These are phyloP conservation scores for Eutrema salsugineum DNA, from an alignment of 441 rosid genomes.

Conservation along the genomic window DNA sequence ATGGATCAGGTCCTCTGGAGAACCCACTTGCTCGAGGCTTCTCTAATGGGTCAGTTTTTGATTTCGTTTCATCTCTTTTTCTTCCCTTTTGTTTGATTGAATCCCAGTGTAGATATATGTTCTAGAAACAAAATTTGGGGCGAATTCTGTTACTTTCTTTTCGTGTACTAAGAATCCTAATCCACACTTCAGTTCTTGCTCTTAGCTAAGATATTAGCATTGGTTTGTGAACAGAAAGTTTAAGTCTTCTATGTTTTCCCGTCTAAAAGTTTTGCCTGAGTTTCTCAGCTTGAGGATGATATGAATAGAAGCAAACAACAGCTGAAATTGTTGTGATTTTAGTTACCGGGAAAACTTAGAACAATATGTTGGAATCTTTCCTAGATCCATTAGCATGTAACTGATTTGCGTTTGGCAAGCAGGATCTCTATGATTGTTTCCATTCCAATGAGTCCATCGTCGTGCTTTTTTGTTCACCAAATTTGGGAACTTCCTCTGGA, in stretches of 20 bases:
- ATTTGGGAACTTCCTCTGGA: not conserved
- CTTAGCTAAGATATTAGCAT: not conserved
- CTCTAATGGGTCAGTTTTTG: constrained; percentile 66
- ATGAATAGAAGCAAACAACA: not conserved
- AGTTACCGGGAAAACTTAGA: not conserved
- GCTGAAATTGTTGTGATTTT: not conserved
- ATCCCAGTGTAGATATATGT: not conserved
- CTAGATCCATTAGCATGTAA: not conserved
- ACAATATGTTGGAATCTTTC: not conserved
- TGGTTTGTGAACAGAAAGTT: not conserved
- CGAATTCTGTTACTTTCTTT: not conserved
- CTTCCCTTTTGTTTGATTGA: not conserved
- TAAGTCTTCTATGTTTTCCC: not conserved
- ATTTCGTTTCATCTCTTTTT: not conserved
- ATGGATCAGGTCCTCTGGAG: constrained; percentile 99
- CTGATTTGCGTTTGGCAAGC: not conserved
- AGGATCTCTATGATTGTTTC: not conserved
- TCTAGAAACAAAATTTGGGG: not conserved
- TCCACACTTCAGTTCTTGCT: not conserved
- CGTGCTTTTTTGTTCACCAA: not conserved
- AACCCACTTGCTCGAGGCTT: constrained; percentile 98
- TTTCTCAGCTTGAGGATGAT: not conserved
- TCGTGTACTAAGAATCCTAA: not conserved
- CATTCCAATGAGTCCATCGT: not conserved
- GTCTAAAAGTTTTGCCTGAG: not conserved